Conservation (phyloP, 2,329 filamentous ascomycete genomes). For the Botrytis fabae region DNA sequence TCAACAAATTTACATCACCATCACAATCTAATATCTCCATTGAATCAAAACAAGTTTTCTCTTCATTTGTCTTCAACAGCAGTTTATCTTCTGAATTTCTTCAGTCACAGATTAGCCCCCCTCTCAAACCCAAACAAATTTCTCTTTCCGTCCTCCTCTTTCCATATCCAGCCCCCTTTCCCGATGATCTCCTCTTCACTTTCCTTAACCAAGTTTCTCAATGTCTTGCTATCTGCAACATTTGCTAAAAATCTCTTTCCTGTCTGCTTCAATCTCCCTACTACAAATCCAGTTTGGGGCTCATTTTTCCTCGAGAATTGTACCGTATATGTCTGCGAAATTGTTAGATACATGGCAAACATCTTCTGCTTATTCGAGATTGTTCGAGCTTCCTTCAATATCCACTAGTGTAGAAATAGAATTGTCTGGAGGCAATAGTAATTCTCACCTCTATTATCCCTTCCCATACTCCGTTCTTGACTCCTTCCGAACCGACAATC, state of each 20-base stretch:
- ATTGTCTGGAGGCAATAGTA: neutral
- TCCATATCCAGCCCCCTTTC: constrained; percentile 47
- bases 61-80: constrained; percentile 33
- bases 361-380: neutral
- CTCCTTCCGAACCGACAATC: neutral
- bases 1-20: neutral
- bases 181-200: constrained; percentile 50
- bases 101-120: constrained; percentile 22
- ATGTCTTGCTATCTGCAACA: constrained; percentile 51
- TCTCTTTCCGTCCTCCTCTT: constrained; percentile 37
- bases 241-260: constrained; percentile 58
- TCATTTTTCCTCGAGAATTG: constrained; percentile 54
- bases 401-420: neutral
- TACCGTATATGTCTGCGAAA: constrained; percentile 57
- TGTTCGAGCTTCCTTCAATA: neutral
- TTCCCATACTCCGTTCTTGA: constrained; percentile 46
- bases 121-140: constrained; percentile 44
- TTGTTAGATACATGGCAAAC: neutral
- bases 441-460: constrained; percentile 52
- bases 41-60: constrained; percentile 44
- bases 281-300: constrained; percentile 50
- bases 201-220: constrained; percentile 47
- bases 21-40: constrained; percentile 15
- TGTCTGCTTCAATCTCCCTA: constrained; percentile 51
- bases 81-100: constrained; percentile 34